Conservation (phyloP, 1,284 basidiomycete species). For the Mycena citricolor region DNA sequence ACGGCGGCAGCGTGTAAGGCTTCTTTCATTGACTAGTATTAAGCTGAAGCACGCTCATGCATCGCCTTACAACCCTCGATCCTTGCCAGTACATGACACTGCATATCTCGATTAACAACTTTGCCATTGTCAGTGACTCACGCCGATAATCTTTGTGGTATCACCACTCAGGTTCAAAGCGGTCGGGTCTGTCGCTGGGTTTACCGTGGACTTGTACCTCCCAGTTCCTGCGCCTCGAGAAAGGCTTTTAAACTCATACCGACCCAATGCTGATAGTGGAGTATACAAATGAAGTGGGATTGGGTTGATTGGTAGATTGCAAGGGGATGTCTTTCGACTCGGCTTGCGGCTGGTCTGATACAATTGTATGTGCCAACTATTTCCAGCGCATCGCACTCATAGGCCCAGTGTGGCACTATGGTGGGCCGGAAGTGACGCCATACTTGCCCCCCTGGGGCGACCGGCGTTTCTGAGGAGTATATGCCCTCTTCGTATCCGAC, state of each 20-base stretch:
- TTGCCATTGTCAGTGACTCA: constrained; percentile 61
- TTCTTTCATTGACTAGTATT: constrained; percentile 29
- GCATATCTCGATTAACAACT: constrained; percentile 77
- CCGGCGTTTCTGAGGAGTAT: no score
- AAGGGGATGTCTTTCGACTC: no score
- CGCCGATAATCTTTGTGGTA: constrained; percentile 57
- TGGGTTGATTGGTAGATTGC: no score
- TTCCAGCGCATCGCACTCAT: no score
- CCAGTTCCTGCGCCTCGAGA: constrained; percentile 65
- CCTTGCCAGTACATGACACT: constrained; percentile 73
- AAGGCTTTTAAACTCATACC: constrained; percentile 78
- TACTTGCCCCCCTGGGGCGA: no score
- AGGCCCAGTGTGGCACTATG: no score
- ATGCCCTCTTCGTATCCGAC: no score
- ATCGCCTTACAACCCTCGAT: constrained; percentile 67
- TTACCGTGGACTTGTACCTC: constrained; percentile 76
- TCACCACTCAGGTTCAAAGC: constrained; percentile 82
- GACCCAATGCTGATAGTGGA: no score
- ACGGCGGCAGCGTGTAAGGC: constrained; percentile 39
- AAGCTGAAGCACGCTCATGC: constrained; percentile 63
- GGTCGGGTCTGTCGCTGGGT: constrained; percentile 76
- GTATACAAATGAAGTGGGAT: no score
- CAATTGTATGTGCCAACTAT: no score
- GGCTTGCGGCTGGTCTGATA: no score
- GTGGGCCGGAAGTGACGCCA: no score